phyloP scores from a whole-genome alignment of 2,329 filamentous ascomycete genomes.

The Hypoxylon sp. region DNA sequence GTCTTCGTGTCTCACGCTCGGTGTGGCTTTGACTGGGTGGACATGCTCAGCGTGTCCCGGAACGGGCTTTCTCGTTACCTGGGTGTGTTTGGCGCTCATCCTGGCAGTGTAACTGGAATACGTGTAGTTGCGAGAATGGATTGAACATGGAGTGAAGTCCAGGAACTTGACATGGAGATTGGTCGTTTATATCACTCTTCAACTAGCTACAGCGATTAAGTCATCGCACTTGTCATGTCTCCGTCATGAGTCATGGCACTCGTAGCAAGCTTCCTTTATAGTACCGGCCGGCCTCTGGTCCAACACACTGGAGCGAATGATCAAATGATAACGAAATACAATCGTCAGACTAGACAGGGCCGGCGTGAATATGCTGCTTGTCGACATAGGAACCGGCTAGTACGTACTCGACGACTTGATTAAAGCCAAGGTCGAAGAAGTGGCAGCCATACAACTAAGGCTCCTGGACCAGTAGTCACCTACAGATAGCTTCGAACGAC shows the following conservation, averaged over 20 bases:
- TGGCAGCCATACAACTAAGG: background rate
- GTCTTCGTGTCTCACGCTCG: background rate
- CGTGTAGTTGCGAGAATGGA: background rate
- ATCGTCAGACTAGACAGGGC: background rate
- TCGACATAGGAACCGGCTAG: background rate
- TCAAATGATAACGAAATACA: background rate
- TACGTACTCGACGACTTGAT: background rate
- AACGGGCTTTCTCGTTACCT: background rate
- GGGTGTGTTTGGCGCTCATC: constrained; percentile 3
- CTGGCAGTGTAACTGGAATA: background rate
- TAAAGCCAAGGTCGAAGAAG: background rate
- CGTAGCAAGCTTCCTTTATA: background rate
- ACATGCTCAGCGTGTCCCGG: background rate
- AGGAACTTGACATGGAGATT: background rate
- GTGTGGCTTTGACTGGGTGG: background rate
- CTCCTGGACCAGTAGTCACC: background rate
- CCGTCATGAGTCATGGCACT: constrained; percentile 9
- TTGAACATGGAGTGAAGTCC: background rate
- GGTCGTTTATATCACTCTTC: background rate
- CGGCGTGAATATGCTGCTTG: background rate
- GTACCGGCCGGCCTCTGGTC: background rate
- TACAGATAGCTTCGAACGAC: too few species aligned
- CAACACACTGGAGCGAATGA: background rate
- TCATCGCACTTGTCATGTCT: background rate
- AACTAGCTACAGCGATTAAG: background rate